Evolutionary conservation across 2,329 filamentous ascomycete genomes (phyloP).

Genomic region (Torrubiellomyces zombiae): DNA sequence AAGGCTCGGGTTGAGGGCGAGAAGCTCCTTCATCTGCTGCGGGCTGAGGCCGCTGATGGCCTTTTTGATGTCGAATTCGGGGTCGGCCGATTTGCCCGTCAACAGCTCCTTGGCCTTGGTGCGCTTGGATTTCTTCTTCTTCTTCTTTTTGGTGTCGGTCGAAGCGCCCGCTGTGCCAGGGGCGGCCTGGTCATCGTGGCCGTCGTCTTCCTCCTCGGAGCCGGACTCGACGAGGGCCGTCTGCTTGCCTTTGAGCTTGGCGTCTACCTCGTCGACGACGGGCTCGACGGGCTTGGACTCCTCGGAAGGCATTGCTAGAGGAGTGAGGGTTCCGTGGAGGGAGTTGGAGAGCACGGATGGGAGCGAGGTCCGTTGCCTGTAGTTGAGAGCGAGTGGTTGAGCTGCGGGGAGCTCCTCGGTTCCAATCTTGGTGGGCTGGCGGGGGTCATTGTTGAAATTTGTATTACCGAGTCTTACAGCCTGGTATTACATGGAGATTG

Average conservation of each 20-base stretch:
- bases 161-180: slow-evolving; percentile 12
- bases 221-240: slow-evolving; percentile 25
- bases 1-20: slow-evolving; percentile 56
- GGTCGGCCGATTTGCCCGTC: slow-evolving; percentile 17
- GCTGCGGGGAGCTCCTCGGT: slow-evolving; percentile 1
- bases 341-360: too few relatives aligned
- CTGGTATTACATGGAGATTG: too few relatives aligned
- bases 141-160: slow-evolving; percentile 24
- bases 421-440: slow-evolving; percentile 2
- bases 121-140: slow-evolving; percentile 52
- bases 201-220: slow-evolving; percentile 31
- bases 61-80: slow-evolving; percentile 27
- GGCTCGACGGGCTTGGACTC: slow-evolving; percentile 47
- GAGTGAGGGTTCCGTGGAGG: too few relatives aligned
- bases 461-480: too few relatives aligned
- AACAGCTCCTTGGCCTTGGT: slow-evolving; percentile 38
- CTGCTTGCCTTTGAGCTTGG: slow-evolving; percentile 27
- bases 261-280: slow-evolving; percentile 29
- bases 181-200: slow-evolving; percentile 20
- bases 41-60: slow-evolving; percentile 36
- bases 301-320: slow-evolving; percentile 29
- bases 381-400: too few relatives aligned
- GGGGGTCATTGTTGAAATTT: not conserved
- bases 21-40: slow-evolving; percentile 46
- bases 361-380: not conserved